phyloP scores from a whole-genome alignment of 305 asterid genomes.

The Stenogyne calaminthoides region DNA sequence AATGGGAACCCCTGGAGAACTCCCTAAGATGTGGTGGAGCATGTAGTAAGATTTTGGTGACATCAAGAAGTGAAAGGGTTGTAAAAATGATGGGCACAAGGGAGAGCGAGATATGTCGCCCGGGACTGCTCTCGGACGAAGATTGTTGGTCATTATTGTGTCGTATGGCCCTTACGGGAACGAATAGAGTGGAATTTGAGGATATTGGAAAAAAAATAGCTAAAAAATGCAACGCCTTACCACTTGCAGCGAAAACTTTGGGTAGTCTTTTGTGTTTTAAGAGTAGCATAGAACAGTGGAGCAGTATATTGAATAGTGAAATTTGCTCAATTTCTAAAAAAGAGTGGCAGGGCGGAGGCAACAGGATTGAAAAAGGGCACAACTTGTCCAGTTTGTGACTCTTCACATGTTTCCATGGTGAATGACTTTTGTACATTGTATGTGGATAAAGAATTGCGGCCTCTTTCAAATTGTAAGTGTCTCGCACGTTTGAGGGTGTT shows the following conservation, averaged over 20 bases:
- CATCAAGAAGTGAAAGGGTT: conserved; percentile 36
- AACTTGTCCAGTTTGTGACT: no score
- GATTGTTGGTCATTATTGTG: conserved; percentile 33
- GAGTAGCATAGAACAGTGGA: conserved; percentile 27
- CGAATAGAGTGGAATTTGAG: conserved; percentile 9
- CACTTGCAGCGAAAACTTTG: conserved; percentile 33
- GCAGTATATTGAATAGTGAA: no score
- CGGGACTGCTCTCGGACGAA: neutral
- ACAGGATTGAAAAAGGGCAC: no score
- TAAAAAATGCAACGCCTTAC: conserved; percentile 37
- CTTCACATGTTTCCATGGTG: neutral
- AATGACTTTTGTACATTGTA: neutral
- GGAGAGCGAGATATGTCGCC: neutral
- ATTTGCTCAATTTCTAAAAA: no score
- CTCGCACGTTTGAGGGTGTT: neutral
- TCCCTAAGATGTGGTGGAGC: conserved; percentile 20
- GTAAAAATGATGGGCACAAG: conserved; percentile 23
- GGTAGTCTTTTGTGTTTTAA: conserved; percentile 32
- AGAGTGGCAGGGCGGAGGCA: no score
- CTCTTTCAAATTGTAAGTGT: neutral
- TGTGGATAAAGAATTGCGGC: neutral
- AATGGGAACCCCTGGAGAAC: conserved; percentile 35
- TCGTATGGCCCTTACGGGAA: conserved; percentile 13
- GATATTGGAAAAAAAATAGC: conserved; percentile 30
- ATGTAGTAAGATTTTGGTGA: conserved; percentile 40